Evolutionary conservation across 2,329 filamentous ascomycete genomes (phyloP).

Genomic region (Ophiosphaerella korrae): DNA sequence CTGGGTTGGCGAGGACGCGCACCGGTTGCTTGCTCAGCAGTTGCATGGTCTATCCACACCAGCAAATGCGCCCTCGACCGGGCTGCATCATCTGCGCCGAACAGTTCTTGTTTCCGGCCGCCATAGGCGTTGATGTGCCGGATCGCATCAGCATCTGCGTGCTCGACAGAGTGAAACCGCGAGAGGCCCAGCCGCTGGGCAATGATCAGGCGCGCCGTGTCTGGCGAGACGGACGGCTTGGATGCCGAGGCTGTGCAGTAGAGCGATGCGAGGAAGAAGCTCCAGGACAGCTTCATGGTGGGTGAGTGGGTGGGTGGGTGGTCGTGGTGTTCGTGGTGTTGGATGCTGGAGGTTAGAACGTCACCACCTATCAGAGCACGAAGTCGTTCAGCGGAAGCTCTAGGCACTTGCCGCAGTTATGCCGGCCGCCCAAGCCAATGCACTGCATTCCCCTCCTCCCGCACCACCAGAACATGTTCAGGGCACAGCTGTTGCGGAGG

Average conservation of each 20-base stretch:
- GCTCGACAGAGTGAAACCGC: constrained; percentile 53
- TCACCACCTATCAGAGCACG: constrained; percentile 11
- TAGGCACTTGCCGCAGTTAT: constrained; percentile 20
- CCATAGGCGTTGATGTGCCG: constrained; percentile 55
- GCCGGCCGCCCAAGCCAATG: constrained; percentile 14
- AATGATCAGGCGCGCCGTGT: constrained; percentile 56
- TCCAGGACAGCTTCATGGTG: constrained; percentile 53
- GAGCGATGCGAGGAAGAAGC: constrained; percentile 48
- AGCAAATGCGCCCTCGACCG: constrained; percentile 38
- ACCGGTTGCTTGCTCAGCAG: constrained; percentile 42
- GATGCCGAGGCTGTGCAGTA: constrained; percentile 42
- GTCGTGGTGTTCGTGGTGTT: constrained; percentile 25
- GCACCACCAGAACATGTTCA: constrained; percentile 42
- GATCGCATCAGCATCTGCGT: constrained; percentile 49
- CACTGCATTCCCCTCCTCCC: constrained; percentile 10
- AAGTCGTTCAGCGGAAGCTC: constrained; percentile 9
- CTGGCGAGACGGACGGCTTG: constrained; percentile 44
- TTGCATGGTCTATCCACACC: constrained; percentile 49
- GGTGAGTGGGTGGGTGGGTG: constrained; percentile 26
- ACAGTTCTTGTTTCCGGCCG: constrained; percentile 47
- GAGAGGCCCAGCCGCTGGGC: constrained; percentile 58
- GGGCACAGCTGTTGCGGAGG: constrained; percentile 43
- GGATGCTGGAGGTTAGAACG: constrained; percentile 29
- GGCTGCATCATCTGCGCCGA: constrained; percentile 37
- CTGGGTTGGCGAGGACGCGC: constrained; percentile 1